Evolutionary conservation across 1,139 yeast species (phyloP), one percentile per base, ranked within the genome.

Genomic region (Pneumocystis oryctolagi): DNA sequence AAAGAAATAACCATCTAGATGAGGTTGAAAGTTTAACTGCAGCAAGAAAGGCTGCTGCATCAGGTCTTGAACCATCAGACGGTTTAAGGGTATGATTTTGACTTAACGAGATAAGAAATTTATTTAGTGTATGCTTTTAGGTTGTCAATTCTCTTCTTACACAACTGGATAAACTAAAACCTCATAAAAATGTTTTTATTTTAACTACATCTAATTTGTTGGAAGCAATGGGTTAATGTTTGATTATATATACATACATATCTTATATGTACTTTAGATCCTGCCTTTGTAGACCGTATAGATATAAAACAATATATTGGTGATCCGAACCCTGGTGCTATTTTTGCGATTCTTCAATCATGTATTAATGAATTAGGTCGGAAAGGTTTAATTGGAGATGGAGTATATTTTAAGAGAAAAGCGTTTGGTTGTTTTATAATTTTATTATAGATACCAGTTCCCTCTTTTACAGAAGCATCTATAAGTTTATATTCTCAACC

Each of bases 1-100:
- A 8, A 12, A 3, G 28, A 14, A 9, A 12, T 25, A 55, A 16
- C 35, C 16, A 31, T 32, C 12, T 28, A 64, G 68, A 67, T 39
- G 69, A 67, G 62, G 63, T 67, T n/a, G 69, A 67, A 53, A 63
- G 66, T 3, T 63, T 67, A 37, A 63, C 66, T n/a, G 61, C 66
- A n/a, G 61, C 69, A 18, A 62, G 69, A 18, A 60, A 64, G 47
- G 61, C 58, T 31, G 62, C 67, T 6, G 60, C 62, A 6, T 47
- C 53, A 31, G 66, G 66, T 18, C 61, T 62, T 30, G 69, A 67
- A 25, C 69, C 69, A 5, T 60, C 64, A 12, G 69, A 67, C 53
- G 65, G 68, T 18, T 30, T 67, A 57, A 62, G 68, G 14, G 55
- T 47, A 25, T 9, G 31, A 28, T 25, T 25, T 12, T 25, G 25